These are phyloP conservation scores for Pilatotrama ljubarskyi DNA, from an alignment of 768 basidiomycete genomes.

Conservation along the genomic window DNA sequence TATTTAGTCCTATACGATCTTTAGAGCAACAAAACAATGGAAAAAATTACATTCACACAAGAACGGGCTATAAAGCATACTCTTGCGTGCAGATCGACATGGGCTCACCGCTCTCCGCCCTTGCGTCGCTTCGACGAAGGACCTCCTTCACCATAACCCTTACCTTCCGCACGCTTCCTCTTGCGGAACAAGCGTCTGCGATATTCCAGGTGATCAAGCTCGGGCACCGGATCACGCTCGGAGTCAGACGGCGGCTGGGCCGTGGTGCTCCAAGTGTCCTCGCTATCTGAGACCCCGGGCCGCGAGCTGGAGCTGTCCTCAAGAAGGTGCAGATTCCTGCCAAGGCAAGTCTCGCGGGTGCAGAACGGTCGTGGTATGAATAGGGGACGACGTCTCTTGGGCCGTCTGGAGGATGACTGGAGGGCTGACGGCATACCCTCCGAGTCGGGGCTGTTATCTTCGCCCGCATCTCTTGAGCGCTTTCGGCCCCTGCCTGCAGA, in stretches of 20 bases:
- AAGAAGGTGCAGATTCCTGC: neutral
- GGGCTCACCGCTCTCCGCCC: neutral
- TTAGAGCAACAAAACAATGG: too few species aligned
- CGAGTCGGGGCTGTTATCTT: neutral
- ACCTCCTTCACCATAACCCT: neutral
- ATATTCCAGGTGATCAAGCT: neutral
- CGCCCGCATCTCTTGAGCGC: neutral
- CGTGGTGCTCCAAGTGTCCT: slow-evolving; percentile 5
- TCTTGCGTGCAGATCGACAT: neutral
- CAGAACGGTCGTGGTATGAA: neutral
- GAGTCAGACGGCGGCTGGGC: neutral
- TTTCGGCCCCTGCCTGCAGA: neutral
- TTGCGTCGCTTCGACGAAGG: neutral
- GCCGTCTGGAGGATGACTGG: neutral
- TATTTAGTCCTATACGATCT: too few species aligned
- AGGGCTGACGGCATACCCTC: neutral
- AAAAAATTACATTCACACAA: too few species aligned
- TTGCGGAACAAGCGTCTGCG: neutral
- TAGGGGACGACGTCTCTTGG: neutral
- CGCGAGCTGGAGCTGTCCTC: neutral
- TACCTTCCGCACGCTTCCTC: neutral
- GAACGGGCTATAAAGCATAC: too few species aligned
- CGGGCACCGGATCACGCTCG: neutral
- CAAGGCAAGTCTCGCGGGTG: slow-evolving; percentile 1
- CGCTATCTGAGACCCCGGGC: neutral